phyloP scores from a whole-genome alignment of 768 basidiomycete species.

The Boletus coccyginus region DNA sequence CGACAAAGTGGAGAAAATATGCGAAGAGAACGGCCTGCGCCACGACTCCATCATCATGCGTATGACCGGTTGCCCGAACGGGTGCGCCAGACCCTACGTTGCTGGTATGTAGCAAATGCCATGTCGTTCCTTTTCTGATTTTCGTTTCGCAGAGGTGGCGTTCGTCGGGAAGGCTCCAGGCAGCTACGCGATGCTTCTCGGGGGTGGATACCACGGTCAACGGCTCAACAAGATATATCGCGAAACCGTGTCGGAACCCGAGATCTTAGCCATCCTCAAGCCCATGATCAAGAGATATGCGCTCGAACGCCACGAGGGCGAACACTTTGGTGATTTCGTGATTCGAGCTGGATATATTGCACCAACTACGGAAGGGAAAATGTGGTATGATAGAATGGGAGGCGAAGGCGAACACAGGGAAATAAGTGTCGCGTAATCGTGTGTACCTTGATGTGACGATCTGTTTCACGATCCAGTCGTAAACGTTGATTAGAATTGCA shows the following conservation, averaged over 20 bases:
- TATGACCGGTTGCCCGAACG: conserved; percentile 97
- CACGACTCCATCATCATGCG: conserved; percentile 97
- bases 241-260: conserved; percentile 86
- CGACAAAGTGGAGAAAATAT: conserved; percentile 92
- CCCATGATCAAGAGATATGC: conserved; percentile 97
- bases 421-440: conserved; percentile 14
- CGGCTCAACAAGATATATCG: conserved; percentile 95
- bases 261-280: conserved; percentile 82
- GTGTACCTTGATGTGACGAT: background rate
- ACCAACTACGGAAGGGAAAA: conserved; percentile 75
- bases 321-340: conserved; percentile 94
- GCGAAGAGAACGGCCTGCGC: conserved; percentile 88
- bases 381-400: conserved; percentile 85
- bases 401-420: conserved; percentile 65
- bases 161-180: conserved; percentile 97
- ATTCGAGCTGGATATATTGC: conserved; percentile 90
- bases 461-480: background rate
- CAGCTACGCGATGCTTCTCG: conserved; percentile 90
- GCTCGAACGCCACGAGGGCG: conserved; percentile 79
- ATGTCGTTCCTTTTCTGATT: background rate
- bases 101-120: conserved; percentile 52
- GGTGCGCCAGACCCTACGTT: conserved; percentile 90
- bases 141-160: conserved; percentile 66
- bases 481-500: background rate
- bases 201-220: conserved; percentile 93